Evolutionary conservation across 768 basidiomycete species (phyloP).

Genomic region (Suillus brevipes): DNA sequence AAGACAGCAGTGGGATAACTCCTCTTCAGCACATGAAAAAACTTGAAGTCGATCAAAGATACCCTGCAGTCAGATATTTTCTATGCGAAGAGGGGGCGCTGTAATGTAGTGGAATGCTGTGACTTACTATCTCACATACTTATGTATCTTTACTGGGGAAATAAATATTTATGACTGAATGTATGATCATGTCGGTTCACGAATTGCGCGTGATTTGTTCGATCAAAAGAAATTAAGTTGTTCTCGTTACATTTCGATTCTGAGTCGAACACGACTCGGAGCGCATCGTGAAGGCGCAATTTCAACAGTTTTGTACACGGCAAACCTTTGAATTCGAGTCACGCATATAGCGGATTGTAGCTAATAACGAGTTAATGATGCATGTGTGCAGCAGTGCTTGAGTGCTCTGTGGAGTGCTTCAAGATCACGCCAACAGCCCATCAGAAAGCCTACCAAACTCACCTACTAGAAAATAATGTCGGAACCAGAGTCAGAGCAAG

Average conservation of each 20-base stretch:
- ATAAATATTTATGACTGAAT: background rate
- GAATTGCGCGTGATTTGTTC: background rate
- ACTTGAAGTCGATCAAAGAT: background rate
- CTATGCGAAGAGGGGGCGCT: background rate
- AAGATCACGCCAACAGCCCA: background rate
- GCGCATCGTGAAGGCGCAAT: background rate
- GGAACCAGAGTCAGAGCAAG: background rate
- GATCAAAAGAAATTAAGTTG: background rate
- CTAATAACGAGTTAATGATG: background rate
- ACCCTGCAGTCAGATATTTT: background rate
- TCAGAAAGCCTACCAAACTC: background rate
- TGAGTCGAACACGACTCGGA: background rate
- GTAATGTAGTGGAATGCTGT: background rate
- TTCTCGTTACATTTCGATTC: background rate
- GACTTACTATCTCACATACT: background rate
- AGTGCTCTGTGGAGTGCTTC: background rate
- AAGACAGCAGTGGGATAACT: background rate
- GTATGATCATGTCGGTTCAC: background rate
- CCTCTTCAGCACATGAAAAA: conserved; percentile 8
- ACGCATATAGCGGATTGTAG: background rate
- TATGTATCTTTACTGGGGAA: background rate
- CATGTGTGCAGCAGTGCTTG: background rate
- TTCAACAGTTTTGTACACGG: background rate
- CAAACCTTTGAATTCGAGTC: background rate
- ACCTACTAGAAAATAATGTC: background rate